These are phyloP conservation scores for Beta vulgaris DNA, from an alignment of 148 eudicot genomes.

Conservation along the genomic window DNA sequence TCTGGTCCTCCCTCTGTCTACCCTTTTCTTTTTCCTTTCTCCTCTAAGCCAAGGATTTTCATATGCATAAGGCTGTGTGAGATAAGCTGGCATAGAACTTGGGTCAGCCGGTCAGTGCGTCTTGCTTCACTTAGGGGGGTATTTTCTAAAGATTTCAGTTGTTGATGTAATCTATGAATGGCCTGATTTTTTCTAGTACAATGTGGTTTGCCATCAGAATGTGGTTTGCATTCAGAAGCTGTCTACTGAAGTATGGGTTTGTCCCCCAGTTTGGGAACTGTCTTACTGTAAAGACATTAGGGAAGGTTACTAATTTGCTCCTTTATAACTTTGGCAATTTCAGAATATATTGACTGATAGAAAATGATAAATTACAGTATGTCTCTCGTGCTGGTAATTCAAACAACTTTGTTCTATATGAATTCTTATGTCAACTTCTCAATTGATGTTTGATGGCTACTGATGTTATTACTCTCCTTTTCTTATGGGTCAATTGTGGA, in stretches of 20 bases:
- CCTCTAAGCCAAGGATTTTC: background rate
- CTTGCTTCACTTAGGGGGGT: no score
- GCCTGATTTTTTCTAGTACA: background rate
- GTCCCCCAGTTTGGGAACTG: background rate
- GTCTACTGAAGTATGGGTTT: background rate
- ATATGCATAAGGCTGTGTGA: background rate
- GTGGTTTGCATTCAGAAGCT: background rate
- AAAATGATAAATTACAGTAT: background rate
- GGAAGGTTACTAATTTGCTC: background rate
- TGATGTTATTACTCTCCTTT: background rate
- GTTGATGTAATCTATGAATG: background rate
- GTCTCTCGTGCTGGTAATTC: slow-evolving; percentile 9
- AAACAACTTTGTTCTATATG: background rate
- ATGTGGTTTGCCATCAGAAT: background rate
- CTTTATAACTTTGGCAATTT: background rate
- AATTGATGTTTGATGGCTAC: background rate
- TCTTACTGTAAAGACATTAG: background rate
- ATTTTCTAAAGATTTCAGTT: background rate
- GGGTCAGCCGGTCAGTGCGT: no score
- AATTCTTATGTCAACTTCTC: background rate
- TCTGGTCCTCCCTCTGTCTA: background rate
- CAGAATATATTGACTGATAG: background rate
- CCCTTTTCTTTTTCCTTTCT: background rate
- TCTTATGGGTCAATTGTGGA: background rate
- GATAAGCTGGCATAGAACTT: background rate